phyloP scores from a whole-genome alignment of 2,329 filamentous ascomycete species.

The Geosmithia morbida region DNA sequence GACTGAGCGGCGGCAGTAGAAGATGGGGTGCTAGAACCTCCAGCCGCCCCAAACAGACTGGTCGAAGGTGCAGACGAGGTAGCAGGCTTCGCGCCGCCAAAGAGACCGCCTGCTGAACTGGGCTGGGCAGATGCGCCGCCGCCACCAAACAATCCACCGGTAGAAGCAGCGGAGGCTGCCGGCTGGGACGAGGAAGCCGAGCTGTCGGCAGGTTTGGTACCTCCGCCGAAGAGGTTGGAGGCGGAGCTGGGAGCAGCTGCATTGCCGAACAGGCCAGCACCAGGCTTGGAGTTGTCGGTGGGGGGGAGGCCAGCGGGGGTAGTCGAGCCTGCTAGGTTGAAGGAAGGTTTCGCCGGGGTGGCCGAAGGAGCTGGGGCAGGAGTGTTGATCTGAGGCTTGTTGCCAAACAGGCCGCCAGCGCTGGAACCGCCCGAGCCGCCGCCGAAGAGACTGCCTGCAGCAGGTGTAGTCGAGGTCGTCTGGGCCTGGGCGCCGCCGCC shows the following conservation, averaged over 20 bases:
- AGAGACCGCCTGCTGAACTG: constrained; percentile 9
- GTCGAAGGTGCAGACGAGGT: constrained; percentile 8
- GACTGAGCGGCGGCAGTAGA: constrained; percentile 1
- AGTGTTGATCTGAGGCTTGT: constrained; percentile 7
- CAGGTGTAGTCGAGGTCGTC: constrained; percentile 19
- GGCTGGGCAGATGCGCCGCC: constrained; percentile 2
- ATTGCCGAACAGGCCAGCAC: constrained; percentile 16
- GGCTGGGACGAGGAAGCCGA: constrained; percentile 2
- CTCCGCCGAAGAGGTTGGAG: constrained; percentile 2
- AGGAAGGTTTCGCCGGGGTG: constrained; percentile 29
- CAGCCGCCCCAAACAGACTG: constrained; percentile 9
- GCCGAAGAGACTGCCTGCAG: constrained; percentile 26
- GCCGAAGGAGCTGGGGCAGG: constrained; percentile 14
- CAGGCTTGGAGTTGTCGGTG: constrained; percentile 15
- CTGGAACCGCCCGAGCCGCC: constrained; percentile 2
- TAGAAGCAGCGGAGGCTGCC: constrained; percentile 2
- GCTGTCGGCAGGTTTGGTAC: constrained; percentile 7
- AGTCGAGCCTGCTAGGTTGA: constrained; percentile 30
- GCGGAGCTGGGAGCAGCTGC: constrained; percentile 3
- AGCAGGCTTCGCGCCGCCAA: constrained; percentile 10
- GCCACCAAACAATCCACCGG: constrained; percentile 7
- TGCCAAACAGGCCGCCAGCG: constrained; percentile 15
- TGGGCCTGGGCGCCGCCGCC: constrained; percentile 1
- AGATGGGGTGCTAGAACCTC: constrained; percentile 4
- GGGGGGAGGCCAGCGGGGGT: constrained; percentile 43